phyloP scores from a whole-genome alignment of 176 grass and related monocot genomes.

The Avena sativa region DNA sequence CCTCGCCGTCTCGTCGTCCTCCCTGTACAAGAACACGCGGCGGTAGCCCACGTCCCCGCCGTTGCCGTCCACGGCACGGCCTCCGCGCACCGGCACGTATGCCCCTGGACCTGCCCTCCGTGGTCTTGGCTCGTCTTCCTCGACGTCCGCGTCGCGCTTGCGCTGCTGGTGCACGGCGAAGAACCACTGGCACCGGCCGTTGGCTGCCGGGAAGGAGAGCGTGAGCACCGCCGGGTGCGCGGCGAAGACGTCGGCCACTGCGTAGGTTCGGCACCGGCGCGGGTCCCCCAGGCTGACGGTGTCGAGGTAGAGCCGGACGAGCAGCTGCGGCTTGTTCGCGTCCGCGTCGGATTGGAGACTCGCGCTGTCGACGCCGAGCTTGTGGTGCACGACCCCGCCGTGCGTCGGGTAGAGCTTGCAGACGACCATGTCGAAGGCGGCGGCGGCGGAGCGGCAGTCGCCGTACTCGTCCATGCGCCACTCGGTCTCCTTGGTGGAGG shows the following conservation, averaged over 20 bases:
- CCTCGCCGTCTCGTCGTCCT: slow-evolving; percentile 30
- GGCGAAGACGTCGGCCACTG: slow-evolving; percentile 1
- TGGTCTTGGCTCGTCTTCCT: background rate
- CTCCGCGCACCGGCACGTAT: slow-evolving; percentile 35
- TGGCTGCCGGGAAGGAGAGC: slow-evolving; percentile 25
- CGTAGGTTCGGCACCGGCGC: slow-evolving; percentile 37
- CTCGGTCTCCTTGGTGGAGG: slow-evolving; percentile 35
- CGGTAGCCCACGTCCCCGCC: slow-evolving; percentile 34
- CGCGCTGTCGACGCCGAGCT: background rate
- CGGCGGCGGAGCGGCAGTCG: background rate
- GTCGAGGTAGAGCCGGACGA: slow-evolving; percentile 50
- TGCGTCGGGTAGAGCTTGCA: slow-evolving; percentile 48
- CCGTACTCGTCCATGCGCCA: slow-evolving; percentile 58
- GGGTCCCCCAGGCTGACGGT: slow-evolving; percentile 33
- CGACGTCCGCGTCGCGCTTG: background rate
- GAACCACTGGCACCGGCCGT: slow-evolving; percentile 48
- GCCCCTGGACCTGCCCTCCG: slow-evolving; percentile 28
- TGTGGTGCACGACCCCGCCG: background rate
- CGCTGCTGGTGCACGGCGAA: slow-evolving; percentile 28
- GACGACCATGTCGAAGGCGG: slow-evolving; percentile 39
- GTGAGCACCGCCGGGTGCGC: slow-evolving; percentile 47
- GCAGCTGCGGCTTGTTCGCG: slow-evolving; percentile 39
- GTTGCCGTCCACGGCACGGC: background rate
- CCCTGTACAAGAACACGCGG: slow-evolving; percentile 38
- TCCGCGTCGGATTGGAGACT: background rate